phyloP scores from a whole-genome alignment of 2,329 filamentous ascomycete species.

The Diaporthe nobilis region DNA sequence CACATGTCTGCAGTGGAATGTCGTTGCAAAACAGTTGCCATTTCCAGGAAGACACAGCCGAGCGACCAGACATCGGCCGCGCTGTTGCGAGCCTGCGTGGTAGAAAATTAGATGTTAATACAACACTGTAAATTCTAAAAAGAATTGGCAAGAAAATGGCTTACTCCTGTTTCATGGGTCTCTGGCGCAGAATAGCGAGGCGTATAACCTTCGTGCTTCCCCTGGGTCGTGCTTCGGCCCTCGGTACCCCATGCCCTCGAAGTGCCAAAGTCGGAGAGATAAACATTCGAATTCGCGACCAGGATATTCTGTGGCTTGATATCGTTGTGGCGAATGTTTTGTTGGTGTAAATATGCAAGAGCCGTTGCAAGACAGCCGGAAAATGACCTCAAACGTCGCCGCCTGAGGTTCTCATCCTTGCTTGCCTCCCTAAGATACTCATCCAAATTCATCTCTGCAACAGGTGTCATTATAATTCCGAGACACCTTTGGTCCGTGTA shows the following conservation, averaged over 20 bases:
- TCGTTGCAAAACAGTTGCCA: background rate
- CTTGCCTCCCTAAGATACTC: background rate
- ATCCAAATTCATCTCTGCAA: slow-evolving; percentile 1
- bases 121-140: background rate
- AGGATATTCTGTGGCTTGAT: slow-evolving; percentile 43
- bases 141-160: background rate
- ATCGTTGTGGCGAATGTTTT: slow-evolving; percentile 33
- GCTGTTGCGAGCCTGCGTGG: background rate
- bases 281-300: slow-evolving; percentile 26
- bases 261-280: slow-evolving; percentile 42
- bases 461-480: background rate
- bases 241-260: slow-evolving; percentile 12
- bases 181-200: slow-evolving; percentile 6
- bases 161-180: slow-evolving; percentile 16
- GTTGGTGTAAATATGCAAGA: background rate
- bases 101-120: background rate
- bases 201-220: background rate
- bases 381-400: background rate
- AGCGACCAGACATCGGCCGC: slow-evolving; percentile 15
- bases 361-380: background rate
- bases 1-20: slow-evolving; percentile 3
- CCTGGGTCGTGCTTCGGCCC: background rate
- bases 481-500: background rate
- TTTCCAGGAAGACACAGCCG: slow-evolving; percentile 10
- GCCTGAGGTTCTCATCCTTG: background rate